Evolutionary conservation across 2,329 filamentous ascomycete species (phyloP), one percentile per base, ranked within the genome.

Genomic region (Neurospora sp.): DNA sequence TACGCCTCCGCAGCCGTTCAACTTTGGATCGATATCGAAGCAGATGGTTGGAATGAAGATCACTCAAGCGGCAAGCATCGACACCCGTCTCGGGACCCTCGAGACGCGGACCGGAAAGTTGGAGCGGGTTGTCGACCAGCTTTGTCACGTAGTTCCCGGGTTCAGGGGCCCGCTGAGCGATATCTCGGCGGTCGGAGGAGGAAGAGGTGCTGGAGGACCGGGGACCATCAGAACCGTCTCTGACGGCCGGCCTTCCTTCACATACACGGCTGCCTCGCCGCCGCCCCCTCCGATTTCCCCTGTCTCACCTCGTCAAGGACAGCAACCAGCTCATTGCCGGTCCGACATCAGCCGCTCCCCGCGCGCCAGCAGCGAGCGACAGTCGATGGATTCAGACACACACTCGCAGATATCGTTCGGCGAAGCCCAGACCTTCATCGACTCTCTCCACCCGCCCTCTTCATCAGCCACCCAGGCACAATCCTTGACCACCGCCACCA

Each of bases 11-110:
- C 82, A 86, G 69, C 84, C 86, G 0, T 88, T 89, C 73, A 81
- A 83, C 70, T 88, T 89, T 75, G 84, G 83, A 4, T 80, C 83
- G 28, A 77, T 86, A 23, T 80, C 83, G 76, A 82, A 82, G 66
- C 81, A 82, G 73, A 81, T 84, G 78, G 80, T 82, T 0, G 83
- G 82, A 37, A 86, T 87, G 85, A 88, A 85, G 74, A 88, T 88
- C 70, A 87, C 86, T 1, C 82, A 87, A 72, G 84, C 83, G 17
- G 83, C 82, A 11, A 84, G 81, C 73, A 75, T 88, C 10, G 86
- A 89, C 74, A 82, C 82, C 10, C 82, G 87, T 12, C 81, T 89
- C 19, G 79, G 79, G 8, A 77, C 78, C 15, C 78, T 89, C 10
- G 88, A 89, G 74, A 78, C 79, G 5, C 82, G 83, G 5, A 82